Base-by-base conservation (phyloP, 2,329 filamentous ascomycete genomes). In the Fusarium kyushuense region DNA sequence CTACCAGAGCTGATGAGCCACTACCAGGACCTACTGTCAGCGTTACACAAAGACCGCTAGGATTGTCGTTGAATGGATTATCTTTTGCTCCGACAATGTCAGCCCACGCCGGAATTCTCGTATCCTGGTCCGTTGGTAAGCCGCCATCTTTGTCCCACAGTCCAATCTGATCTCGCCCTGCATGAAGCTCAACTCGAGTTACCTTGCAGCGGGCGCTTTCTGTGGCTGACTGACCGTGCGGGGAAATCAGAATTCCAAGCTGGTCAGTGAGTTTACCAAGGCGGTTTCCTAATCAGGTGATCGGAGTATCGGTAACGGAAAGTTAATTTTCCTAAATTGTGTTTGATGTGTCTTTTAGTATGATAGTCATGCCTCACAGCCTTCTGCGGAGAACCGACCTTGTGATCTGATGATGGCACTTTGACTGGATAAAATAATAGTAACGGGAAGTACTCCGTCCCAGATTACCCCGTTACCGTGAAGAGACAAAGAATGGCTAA, bases 241-340 rank as follows among this genome's bases (percentile, higher is more conserved):
- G 27, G 43, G 43, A 47, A 32, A 32, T 5, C 11, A 1, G 29
- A 16, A 32, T 32, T 23, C 17, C 29, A 7, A 47, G 29, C 14
- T 17, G 19, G 4, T 27, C 43, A 10, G 43, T 33, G 19, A 41
- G 38, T 41, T 41, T 41, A 4, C 21, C 21, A 32, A 3, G 2
- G 17, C 0, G 21, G 21, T 41, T 25, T 47, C n/a, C 5, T 32
- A 9, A 14, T 19, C 9, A 7, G 43, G 27, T 16, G 43, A 32
- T 16, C 27, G 27, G 0, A 47, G n/a, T 4, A 19, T 23, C 7
- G 43, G 13, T 0, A 46, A n/a, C 5, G 27, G 5, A 2, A 30
- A 30, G 1, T 46, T n/a, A 0, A 46, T 14, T 5, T 30, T 46
- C 6, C 42, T 27, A 46, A 46, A 21, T 36, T 2, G 3, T 1